Conservation (phyloP, 2,329 filamentous ascomycete genomes). For the Cordyceps farinosa region DNA sequence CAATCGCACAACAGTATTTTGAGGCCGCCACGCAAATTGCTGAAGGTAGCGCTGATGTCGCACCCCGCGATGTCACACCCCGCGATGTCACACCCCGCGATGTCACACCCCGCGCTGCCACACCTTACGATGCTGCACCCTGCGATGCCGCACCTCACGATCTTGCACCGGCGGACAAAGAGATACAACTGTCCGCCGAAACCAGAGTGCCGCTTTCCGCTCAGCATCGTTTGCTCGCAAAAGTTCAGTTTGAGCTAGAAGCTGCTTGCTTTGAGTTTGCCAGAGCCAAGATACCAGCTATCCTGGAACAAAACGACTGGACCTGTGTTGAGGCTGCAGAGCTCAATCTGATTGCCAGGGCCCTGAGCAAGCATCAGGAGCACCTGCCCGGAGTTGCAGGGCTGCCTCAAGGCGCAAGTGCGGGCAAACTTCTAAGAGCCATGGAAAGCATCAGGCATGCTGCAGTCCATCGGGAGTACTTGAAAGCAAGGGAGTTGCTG, state of each 20-base stretch:
- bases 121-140: neutral
- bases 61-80: too few species aligned
- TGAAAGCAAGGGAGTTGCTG: neutral
- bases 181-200: neutral
- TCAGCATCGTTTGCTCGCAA: neutral
- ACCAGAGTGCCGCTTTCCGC: neutral
- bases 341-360: neutral
- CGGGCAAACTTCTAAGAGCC: neutral
- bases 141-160: neutral
- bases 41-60: neutral
- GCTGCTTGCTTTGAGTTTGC: conserved; percentile 3
- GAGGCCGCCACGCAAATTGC: neutral
- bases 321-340: neutral
- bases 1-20: conserved; percentile 6
- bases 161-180: neutral
- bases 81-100: too few species aligned
- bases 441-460: conserved; percentile 1
- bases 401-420: neutral
- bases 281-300: neutral
- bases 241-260: neutral
- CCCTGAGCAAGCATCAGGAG: neutral
- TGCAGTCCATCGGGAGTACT: neutral
- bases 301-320: neutral
- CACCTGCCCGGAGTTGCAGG: neutral
- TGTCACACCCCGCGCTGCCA: too few species aligned